These are phyloP conservation scores for Polyporus arcularius DNA, from an alignment of 768 basidiomycete genomes.

Conservation along the genomic window DNA sequence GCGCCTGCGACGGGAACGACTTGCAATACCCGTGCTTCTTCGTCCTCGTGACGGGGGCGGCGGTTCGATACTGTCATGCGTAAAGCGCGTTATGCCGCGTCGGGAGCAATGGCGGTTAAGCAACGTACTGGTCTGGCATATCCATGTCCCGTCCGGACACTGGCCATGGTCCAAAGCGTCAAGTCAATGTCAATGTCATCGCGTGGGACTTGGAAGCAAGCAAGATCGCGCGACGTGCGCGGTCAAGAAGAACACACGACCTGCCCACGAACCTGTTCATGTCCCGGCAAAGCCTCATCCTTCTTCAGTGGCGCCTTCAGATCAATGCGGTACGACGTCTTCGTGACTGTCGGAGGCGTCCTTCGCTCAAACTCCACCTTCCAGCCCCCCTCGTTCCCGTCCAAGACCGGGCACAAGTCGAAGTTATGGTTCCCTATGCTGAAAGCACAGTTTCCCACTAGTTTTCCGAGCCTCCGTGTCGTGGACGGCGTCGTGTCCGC, in stretches of 20 bases:
- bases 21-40: slow-evolving; percentile 26
- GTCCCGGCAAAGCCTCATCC: slow-evolving; percentile 21
- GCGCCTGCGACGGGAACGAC: slow-evolving; percentile 31
- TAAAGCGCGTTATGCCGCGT: background rate
- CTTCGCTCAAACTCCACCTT: slow-evolving; percentile 18
- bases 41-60: slow-evolving; percentile 22
- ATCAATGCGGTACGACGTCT: slow-evolving; percentile 29
- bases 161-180: slow-evolving; percentile 3
- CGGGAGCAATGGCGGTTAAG: background rate
- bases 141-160: slow-evolving; percentile 35
- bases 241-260: background rate
- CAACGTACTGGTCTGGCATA: slow-evolving; percentile 29
- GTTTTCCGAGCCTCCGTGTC: slow-evolving; percentile 6
- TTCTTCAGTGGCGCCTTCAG: slow-evolving; percentile 28
- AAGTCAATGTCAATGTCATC: background rate
- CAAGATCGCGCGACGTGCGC: background rate
- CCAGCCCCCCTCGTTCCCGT: slow-evolving; percentile 22
- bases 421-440: slow-evolving; percentile 24
- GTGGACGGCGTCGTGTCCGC: background rate
- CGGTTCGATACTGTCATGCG: slow-evolving; percentile 21
- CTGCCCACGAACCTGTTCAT: slow-evolving; percentile 32
- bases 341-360: slow-evolving; percentile 33
- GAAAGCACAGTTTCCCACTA: slow-evolving; percentile 29
- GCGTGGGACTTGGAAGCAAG: background rate
- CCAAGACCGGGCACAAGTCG: slow-evolving; percentile 32